phyloP scores from a whole-genome alignment of 805 yeast species.

The Metschnikowia orientalis region DNA sequence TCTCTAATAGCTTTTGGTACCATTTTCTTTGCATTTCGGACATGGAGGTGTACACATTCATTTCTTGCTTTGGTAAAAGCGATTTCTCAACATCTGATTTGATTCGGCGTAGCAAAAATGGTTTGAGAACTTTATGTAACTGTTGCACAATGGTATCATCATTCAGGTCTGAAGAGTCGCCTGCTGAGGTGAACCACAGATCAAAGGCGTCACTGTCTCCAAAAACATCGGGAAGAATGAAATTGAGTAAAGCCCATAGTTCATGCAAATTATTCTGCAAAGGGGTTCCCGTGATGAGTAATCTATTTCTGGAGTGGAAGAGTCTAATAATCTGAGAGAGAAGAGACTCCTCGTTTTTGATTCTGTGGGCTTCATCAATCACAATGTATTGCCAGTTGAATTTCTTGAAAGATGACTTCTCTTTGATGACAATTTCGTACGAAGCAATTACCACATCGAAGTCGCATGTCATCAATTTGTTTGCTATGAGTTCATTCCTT shows the following conservation, averaged over 20 bases:
- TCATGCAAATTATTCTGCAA: slow-evolving; percentile 76
- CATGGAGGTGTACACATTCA: slow-evolving; percentile 71
- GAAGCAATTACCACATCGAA: slow-evolving; percentile 72
- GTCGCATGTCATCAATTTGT: slow-evolving; percentile 50
- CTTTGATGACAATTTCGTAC: slow-evolving; percentile 73
- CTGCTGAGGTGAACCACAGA: slow-evolving; percentile 58
- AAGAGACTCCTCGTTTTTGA: slow-evolving; percentile 70
- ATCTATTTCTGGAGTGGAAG: slow-evolving; percentile 64
- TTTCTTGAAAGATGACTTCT: slow-evolving; percentile 61
- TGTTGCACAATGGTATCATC: slow-evolving; percentile 59
- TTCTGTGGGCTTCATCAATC: slow-evolving; percentile 81
- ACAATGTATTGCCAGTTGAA: slow-evolving; percentile 73
- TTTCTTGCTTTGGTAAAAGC: slow-evolving; percentile 67
- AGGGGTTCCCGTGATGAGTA: slow-evolving; percentile 79
- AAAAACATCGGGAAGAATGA: slow-evolving; percentile 73
- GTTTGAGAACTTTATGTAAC: slow-evolving; percentile 70
- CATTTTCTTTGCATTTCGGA: slow-evolving; percentile 73
- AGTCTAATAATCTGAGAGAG: slow-evolving; percentile 70
- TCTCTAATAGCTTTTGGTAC: slow-evolving; percentile 73
- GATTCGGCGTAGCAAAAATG: slow-evolving; percentile 71
- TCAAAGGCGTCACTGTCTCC: slow-evolving; percentile 71
- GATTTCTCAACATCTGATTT: slow-evolving; percentile 81
- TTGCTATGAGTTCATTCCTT: slow-evolving; percentile 50
- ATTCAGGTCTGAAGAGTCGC: slow-evolving; percentile 27
- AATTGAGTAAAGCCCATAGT: slow-evolving; percentile 75